Percentiles rank a stretch among this genome's conserved stretches.
Conservation (phyloP, 176 grass and related monocot species). For the Paspalum notatum region DNA sequence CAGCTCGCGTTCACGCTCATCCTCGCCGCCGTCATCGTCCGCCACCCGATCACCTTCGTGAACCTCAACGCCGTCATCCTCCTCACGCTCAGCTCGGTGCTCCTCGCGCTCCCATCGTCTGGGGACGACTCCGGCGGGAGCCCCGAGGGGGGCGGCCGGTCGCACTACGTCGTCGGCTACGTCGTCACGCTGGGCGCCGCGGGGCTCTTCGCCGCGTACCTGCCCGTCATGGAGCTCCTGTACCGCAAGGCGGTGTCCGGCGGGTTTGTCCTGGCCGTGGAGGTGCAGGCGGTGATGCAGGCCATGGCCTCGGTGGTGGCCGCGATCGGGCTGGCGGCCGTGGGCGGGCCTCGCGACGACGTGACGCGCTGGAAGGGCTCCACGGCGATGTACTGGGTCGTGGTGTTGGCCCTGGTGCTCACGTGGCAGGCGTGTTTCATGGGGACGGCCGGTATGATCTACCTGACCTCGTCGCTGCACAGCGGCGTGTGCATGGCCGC, state of each 20-base stretch:
- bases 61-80: slow-evolving; percentile 79
- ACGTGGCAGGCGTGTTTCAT: slow-evolving; percentile 94
- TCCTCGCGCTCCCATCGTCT: slow-evolving; percentile 47
- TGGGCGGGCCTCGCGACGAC: slow-evolving; percentile 34
- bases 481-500: slow-evolving; percentile 88
- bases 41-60: slow-evolving; percentile 69
- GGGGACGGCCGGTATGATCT: slow-evolving; percentile 82
- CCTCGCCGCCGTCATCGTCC: slow-evolving; percentile 69
- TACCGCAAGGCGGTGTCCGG: slow-evolving; percentile 53
- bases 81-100: slow-evolving; percentile 67
- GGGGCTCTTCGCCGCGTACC: slow-evolving; percentile 67
- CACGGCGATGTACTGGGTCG: slow-evolving; percentile 53
- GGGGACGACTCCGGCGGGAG: slow-evolving; percentile 46
- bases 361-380: slow-evolving; percentile 48
- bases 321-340: slow-evolving; percentile 43
- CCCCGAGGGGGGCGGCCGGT: slow-evolving; percentile 24
- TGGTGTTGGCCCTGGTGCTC: slow-evolving; percentile 47
- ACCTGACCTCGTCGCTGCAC: slow-evolving; percentile 73
- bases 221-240: slow-evolving; percentile 74
- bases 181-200: slow-evolving; percentile 66
- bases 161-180: slow-evolving; percentile 60
- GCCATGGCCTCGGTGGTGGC: slow-evolving; percentile 61
- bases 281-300: slow-evolving; percentile 88
- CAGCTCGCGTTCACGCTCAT: slow-evolving; percentile 86
- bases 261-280: slow-evolving; percentile 60